Evolutionary conservation across 2,329 filamentous ascomycete genomes (phyloP), one percentile per base, ranked within the genome.

Genomic region (Colletotrichum neosansevieriae): DNA sequence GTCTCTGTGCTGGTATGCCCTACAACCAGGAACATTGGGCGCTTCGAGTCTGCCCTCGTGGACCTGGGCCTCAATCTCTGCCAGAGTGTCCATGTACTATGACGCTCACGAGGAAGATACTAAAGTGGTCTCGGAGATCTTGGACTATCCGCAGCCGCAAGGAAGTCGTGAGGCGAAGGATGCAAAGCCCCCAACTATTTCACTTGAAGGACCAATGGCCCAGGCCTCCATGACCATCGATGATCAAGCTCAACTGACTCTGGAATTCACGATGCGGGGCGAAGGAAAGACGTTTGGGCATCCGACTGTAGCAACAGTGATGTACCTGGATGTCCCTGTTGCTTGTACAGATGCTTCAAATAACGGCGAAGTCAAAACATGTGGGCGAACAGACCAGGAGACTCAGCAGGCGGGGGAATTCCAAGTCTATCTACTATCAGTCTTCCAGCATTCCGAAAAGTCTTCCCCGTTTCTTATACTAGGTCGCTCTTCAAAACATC

Each of bases 101-200:
- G 47, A 50, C 17, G 47, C 47, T 50, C 47, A 50, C 13, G 47
- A 50, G 10, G 29, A 50, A 10, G 47, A 50, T 24, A 50, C 47
- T n/a, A 15, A 15, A 15, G 47, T 24, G 29, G 29, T 50, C 21
- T 21, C 47, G 9, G 47, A 50, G 29, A 24, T 50, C n/a, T 9
- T 50, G 21, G 24, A 50, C 9, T 50, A 50, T 32, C 47, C 47
- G 21, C 21, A 50, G 19, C 47, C 47, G 15, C 29, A 24, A 24
- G 21, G 13, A 15, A 15, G 6, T n/a, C 19, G 32, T 15, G 13
- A n/a, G 21, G 5, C 13, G 4, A n/a, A 5, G 21, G 21, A 29
- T 32, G 19, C 12, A 6, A 15, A 17, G 7, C 15, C 47, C 4
- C 47, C 21, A n/a, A 32, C 21, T 6, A 29, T 50, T 10, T 13